Evolutionary conservation across 2,329 filamentous ascomycete genomes (phyloP), one percentile per base, ranked within the genome.

Genomic region (Neonectria neomacrospora): DNA sequence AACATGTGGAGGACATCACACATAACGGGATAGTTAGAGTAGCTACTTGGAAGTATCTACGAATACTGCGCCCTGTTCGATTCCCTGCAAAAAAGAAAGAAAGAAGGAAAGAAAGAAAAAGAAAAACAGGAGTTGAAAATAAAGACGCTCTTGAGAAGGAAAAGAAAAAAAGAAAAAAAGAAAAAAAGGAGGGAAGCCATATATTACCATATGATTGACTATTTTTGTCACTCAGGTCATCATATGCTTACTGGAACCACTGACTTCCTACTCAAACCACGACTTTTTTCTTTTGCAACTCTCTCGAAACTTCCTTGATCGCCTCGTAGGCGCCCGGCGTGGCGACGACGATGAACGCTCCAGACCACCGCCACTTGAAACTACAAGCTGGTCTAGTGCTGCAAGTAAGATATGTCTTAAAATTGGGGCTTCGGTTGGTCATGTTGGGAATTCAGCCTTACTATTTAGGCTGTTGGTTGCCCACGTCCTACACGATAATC

Each of bases 181-280:
- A 32, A 34, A 12, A 34, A 23, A 28, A 16, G 11, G 23, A 14
- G 22, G 16, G 22, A 47, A 28, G 23, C 22, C 23, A 47, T 47
- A n/a, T 47, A 47, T 44, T n/a, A 26, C 44, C 45, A 48, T 48
- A 48, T 48, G 45, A 48, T 48, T 48, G 45, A 30, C 18, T 30
- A 48, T 48, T 48, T 48, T 48, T 45, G 44, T 28, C 23, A 48
- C 23, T 48, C 16, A n/a, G 23, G 3, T 28, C 23, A 11, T 37
- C 16, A 47, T 10, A 3, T 26, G 23, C 23, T 26, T 3, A 26
- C 23, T 32, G 2, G 30, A 32, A 10, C 11, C 30, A 9, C 28
- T 9, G 4, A 8, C 2, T 30, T 30, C 28, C 28, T 9, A 30
- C 8, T 30, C 8, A 30, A 30, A 30, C 10, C 10, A 2, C 7